phyloP scores from a whole-genome alignment of 2,329 filamentous ascomycete genomes.

The Hirsutella minnesotensis region DNA sequence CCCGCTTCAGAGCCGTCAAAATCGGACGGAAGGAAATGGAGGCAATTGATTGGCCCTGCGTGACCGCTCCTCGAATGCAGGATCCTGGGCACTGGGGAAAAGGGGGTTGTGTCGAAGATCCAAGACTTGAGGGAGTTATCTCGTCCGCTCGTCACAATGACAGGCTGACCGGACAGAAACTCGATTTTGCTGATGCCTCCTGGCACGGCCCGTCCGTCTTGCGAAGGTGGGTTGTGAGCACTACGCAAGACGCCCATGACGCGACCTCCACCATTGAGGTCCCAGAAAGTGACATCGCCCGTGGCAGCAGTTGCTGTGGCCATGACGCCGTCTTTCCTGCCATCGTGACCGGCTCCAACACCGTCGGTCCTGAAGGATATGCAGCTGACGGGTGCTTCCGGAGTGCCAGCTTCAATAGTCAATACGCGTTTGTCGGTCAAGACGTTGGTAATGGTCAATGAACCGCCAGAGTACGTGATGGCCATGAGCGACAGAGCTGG shows the following conservation, averaged over 20 bases:
- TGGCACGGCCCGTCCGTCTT: constrained; percentile 40
- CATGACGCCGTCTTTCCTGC: constrained; percentile 80
- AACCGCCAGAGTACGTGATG: constrained; percentile 73
- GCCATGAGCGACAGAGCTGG: constrained; percentile 78
- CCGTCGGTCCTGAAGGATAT: constrained; percentile 89
- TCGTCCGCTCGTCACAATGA: constrained; percentile 78
- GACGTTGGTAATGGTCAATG: constrained; percentile 71
- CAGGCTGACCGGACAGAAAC: constrained; percentile 79
- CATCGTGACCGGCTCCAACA: constrained; percentile 77
- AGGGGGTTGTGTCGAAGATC: constrained; percentile 91
- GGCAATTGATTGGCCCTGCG: constrained; percentile 68
- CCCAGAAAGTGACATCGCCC: constrained; percentile 93
- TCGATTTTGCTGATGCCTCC: constrained; percentile 80
- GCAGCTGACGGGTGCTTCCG: constrained; percentile 58
- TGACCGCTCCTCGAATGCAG: constrained; percentile 83
- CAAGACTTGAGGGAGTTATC: constrained; percentile 93
- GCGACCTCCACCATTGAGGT: constrained; percentile 78
- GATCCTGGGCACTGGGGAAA: constrained; percentile 74
- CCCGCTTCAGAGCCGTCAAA: constrained; percentile 80
- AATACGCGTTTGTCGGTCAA: constrained; percentile 64
- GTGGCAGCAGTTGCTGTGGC: constrained; percentile 69
- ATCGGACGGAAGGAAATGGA: constrained; percentile 77
- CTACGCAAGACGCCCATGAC: constrained; percentile 78
- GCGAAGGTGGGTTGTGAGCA: constrained; percentile 68
- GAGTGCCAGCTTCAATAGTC: constrained; percentile 52